Evolutionary conservation across 495 filamentous ascomycete genomes (phyloP), one percentile per base, ranked within the genome.

Genomic region (Physcia stellaris): DNA sequence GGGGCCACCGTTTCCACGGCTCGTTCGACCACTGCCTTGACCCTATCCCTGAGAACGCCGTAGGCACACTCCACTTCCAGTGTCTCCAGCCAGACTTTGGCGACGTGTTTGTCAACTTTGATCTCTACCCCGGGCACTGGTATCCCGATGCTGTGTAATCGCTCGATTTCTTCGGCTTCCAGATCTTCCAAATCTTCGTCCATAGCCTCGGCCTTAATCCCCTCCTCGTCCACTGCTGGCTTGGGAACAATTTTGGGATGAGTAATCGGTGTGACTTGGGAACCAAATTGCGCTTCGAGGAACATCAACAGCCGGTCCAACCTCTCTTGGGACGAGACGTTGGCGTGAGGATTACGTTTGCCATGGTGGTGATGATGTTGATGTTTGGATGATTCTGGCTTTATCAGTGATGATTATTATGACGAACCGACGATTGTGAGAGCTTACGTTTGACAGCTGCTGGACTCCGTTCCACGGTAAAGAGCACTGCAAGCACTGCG

Each of bases 211-310:
- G 29, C 42, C 19, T 54, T 44, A 6, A 51, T 45, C 23, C 48
- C 55, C 24, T 58, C 45, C 15, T 41, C 28, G 33, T 61, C 56
- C 15, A 49, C 38, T 0, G 37, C 19, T 19, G 36, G 41, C 22
- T 46, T 49, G 0, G 55, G 30, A 4, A 55, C 57, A 3, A 77
- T 48, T 35, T 75, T 77, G 4, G 85, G 83, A 0, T 67, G 66
- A 18, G 75, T 67, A 48, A 96, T 79, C 1, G 86, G 86, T 0
- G 66, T 59, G 46, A 83, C 77, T 34, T 84, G 71, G 15, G 71
- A 66, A 29, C 90, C 92, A 50, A 98, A 98, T 54, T 98, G 90
- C 2, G 86, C 82, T 61, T 98, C 92, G 18, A 98, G 79, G 67
- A 96, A 94, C 73, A 94, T 82, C 59, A 85, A 80, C 21, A 98